phyloP scores from a whole-genome alignment of 108 stramenopile genomes.

The Nitzschia inconspicua region DNA sequence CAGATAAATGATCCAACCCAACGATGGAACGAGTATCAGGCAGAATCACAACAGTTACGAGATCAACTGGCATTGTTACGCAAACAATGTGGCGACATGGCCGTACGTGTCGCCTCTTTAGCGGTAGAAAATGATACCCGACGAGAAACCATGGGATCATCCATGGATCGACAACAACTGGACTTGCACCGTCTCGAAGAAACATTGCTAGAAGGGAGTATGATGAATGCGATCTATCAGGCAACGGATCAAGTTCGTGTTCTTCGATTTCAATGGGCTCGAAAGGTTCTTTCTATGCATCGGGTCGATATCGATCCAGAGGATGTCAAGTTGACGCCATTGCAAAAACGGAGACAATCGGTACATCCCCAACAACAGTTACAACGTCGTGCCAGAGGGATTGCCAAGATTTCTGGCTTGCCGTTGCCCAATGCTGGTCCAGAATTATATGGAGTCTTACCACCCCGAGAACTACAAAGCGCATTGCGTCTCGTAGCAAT shows the following conservation, averaged over 20 bases:
- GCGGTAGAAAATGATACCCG: constrained; percentile 32
- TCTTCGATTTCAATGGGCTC: constrained; percentile 63
- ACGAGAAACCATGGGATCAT: constrained; percentile 10
- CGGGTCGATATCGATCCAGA: constrained; percentile 58
- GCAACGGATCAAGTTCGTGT: constrained; percentile 42
- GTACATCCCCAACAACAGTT: background rate
- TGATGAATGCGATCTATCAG: constrained; percentile 25
- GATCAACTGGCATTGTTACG: constrained; percentile 14
- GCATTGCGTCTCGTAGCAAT: constrained; percentile 72
- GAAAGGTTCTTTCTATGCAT: constrained; percentile 68
- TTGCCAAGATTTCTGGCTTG: constrained; percentile 77
- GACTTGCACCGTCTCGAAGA: constrained; percentile 27
- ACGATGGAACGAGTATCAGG: constrained; percentile 18
- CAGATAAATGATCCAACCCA: background rate
- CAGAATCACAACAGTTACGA: constrained; percentile 24
- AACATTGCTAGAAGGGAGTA: constrained; percentile 15
- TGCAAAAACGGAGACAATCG: constrained; percentile 16
- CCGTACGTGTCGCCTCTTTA: constrained; percentile 25
- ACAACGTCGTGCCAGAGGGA: constrained; percentile 46
- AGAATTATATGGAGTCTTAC: constrained; percentile 72
- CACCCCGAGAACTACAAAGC: constrained; percentile 62
- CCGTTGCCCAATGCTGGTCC: constrained; percentile 81
- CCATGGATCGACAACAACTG: constrained; percentile 8
- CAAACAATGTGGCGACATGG: constrained; percentile 28
- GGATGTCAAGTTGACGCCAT: constrained; percentile 21